Evolutionary conservation across 345 rosid genomes (phyloP).

Genomic region (Citrus medica): DNA sequence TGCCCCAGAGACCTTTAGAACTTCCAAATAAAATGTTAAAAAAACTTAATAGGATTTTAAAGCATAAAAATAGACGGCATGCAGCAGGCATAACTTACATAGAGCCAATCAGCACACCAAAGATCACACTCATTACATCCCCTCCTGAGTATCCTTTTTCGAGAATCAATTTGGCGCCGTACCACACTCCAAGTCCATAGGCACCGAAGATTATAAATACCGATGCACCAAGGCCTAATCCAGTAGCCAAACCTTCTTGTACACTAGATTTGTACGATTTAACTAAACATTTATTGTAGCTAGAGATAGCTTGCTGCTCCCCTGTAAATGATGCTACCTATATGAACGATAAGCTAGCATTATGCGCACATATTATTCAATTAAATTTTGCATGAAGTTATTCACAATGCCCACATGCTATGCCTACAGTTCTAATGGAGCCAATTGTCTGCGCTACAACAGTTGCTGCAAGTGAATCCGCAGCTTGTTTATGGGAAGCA

Average conservation of each 20-base stretch:
- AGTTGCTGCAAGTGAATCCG: conserved; percentile 52
- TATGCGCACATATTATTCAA: not conserved
- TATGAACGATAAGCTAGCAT: not conserved
- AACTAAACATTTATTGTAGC: conserved; percentile 46
- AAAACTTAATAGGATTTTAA: not conserved
- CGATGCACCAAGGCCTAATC: conserved; percentile 49
- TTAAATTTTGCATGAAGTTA: not conserved
- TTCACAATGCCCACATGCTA: not conserved
- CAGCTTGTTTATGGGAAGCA: conserved; percentile 50
- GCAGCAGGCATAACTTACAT: conserved; percentile 31
- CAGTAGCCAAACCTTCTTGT: conserved; percentile 52
- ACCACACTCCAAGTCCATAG: conserved; percentile 63
- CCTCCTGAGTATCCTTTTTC: conserved; percentile 66
- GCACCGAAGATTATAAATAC: conserved; percentile 34
- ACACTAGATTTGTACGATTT: conserved; percentile 51
- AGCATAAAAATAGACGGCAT: not conserved
- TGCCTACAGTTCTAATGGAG: conserved; percentile 65
- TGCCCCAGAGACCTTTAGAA: conserved; percentile 62
- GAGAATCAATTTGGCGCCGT: conserved; percentile 53
- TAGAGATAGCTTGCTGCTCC: conserved; percentile 47
- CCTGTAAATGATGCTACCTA: conserved; percentile 75
- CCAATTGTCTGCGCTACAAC: conserved; percentile 65
- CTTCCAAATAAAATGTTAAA: not conserved
- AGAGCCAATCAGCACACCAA: conserved; percentile 59
- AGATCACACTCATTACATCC: conserved; percentile 42